These are phyloP conservation scores for Xylariales sp. DNA, from an alignment of 2,329 filamentous ascomycete species.

Conservation along the genomic window DNA sequence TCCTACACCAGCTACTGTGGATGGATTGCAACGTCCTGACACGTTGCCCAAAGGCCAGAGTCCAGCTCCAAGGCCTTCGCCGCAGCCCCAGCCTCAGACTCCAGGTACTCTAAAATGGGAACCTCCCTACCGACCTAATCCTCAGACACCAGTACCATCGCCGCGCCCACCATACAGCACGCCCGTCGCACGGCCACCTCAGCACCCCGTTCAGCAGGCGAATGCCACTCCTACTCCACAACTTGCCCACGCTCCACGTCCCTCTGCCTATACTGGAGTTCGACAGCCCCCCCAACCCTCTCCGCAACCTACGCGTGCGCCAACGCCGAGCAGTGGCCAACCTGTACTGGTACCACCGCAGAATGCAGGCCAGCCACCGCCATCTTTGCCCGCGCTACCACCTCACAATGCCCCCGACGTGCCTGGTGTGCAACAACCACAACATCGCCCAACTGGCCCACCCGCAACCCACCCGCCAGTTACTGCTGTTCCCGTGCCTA, in stretches of 20 bases:
- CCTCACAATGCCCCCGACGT: constrained; percentile 24
- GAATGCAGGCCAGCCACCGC: constrained; percentile 22
- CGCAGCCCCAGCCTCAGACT: constrained; percentile 20
- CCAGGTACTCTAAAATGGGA: constrained; percentile 35
- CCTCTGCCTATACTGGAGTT: constrained; percentile 16
- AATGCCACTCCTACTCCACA: constrained; percentile 3
- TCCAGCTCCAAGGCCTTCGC: constrained; percentile 16
- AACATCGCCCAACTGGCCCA: constrained; percentile 12
- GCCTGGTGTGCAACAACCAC: constrained; percentile 18
- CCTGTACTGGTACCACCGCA: constrained; percentile 25
- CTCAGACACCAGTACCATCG: constrained; percentile 23
- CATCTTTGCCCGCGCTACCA: constrained; percentile 21
- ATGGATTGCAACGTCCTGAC: constrained; percentile 29
- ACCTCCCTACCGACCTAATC: constrained; percentile 32
- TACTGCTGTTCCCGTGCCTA: constrained; percentile 11
- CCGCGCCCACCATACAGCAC: constrained; percentile 22
- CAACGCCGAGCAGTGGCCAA: constrained; percentile 23
- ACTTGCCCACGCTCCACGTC: constrained; percentile 16
- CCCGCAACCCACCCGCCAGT: constrained; percentile 9
- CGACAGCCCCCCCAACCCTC: constrained; percentile 18
- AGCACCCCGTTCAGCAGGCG: constrained; percentile 18
- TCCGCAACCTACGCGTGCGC: constrained; percentile 27
- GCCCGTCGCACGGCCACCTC: constrained; percentile 20
- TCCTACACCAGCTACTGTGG: constrained; percentile 19
- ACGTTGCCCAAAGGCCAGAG: constrained; percentile 23